Evolutionary conservation across 1,284 basidiomycete genomes (phyloP), one percentile per base, ranked within the genome.

Genomic region (Ceratobasidium sp.): DNA sequence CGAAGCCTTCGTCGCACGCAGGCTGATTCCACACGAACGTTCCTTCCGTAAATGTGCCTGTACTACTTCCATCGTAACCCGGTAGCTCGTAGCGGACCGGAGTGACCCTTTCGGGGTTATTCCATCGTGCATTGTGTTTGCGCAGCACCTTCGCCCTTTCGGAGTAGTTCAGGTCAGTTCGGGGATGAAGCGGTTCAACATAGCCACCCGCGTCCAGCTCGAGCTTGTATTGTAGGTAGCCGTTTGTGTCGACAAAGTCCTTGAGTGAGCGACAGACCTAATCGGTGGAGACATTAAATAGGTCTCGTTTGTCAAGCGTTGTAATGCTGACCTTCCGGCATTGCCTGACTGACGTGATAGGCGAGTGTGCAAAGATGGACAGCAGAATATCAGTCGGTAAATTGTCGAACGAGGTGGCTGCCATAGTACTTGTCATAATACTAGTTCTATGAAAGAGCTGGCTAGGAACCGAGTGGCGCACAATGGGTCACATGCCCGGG

Each of bases 191-290:
- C 14, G 63, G 63, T 11, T 34, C 29, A 29, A 37, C 31, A 51
- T 65, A 65, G 19, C 63, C 63, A 34, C 31, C 31, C 5, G 24
- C 48, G 19, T 65, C 63, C 19, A 65, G 63, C 48, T 65, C 46
- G 14, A 65, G 63, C 22, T 51, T n/a, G 13, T 65, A 65, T 34
- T 51, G n/a, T 9, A 65, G 43, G 22, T 65, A 51, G 27, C 13
- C 48, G 7, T 43, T 48, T 24, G 24, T 14, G 13, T 22, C 16
- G 11, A 61, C 27, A n/a, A 39, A 27, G 34, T 61, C 22, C 6
- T 16, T 39, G 24, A 61, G 24, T 13, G 24, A 61, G 24, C 58
- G 49, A 11, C 49, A 49, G 48, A 14, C 19, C 43, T n/a, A 14
- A 46, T 46, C 43, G 43, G 13, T 46, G 14, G 13, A 46, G 9